phyloP scores from a whole-genome alignment of 1,284 basidiomycete species.

The Ceratorhiza oryzae-sativae region DNA sequence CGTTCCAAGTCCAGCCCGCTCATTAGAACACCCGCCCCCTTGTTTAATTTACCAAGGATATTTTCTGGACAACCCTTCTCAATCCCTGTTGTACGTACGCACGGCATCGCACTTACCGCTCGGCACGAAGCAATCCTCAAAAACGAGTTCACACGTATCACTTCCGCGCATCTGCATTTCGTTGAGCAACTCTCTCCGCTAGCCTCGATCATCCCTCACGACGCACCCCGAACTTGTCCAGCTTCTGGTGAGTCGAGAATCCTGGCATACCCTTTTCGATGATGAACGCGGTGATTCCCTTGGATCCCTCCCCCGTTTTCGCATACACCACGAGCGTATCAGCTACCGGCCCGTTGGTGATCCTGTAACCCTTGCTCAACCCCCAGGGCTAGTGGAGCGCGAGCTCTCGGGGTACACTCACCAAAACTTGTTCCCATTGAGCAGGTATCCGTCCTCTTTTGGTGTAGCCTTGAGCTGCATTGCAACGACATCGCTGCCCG shows the following conservation, averaged over 20 bases:
- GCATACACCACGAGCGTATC: slow-evolving; percentile 94
- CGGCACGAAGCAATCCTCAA: slow-evolving; percentile 89
- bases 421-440: slow-evolving; percentile 96
- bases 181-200: slow-evolving; percentile 1
- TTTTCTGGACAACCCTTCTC: slow-evolving; percentile 62
- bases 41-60: slow-evolving; percentile 80
- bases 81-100: not conserved
- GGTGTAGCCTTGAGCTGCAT: slow-evolving; percentile 86
- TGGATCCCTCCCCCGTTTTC: slow-evolving; percentile 82
- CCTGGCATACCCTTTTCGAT: slow-evolving; percentile 82
- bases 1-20: slow-evolving; percentile 92
- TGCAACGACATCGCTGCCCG: slow-evolving; percentile 91
- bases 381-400: too few relatives aligned
- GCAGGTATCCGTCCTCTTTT: slow-evolving; percentile 73
- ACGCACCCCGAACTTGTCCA: slow-evolving; percentile 86
- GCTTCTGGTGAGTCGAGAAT: slow-evolving; percentile 87
- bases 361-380: too few relatives aligned
- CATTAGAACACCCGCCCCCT: slow-evolving; percentile 90
- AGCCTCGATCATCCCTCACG: not conserved
- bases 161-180: slow-evolving; percentile 79
- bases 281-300: slow-evolving; percentile 93
- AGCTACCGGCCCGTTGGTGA: slow-evolving; percentile 92
- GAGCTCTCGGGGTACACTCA: too few relatives aligned
- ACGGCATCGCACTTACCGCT: slow-evolving; percentile 60
- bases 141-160: slow-evolving; percentile 93